Conservation (phyloP, 345 rosid genomes). For the Populus tremula region DNA sequence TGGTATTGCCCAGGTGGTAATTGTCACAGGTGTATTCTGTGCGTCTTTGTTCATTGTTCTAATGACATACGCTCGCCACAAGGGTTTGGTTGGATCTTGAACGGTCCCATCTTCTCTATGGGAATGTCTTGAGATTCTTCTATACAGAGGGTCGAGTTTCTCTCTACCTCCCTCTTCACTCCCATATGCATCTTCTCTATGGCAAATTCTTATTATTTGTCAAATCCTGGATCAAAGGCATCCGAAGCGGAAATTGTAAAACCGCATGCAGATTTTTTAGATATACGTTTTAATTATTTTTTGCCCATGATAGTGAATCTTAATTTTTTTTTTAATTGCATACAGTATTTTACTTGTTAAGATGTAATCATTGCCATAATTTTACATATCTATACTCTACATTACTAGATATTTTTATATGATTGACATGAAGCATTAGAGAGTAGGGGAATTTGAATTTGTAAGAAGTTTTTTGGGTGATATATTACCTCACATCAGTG, state of each 20-base stretch:
- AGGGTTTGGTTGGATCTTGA: slow-evolving; percentile 90
- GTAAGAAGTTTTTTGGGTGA: no score
- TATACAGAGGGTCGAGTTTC: not conserved
- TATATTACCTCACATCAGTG: no score
- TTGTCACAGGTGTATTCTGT: slow-evolving; percentile 39
- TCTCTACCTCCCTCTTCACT: not conserved
- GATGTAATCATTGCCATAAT: not conserved
- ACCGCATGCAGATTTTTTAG: not conserved
- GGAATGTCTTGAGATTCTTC: not conserved
- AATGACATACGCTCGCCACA: slow-evolving; percentile 76
- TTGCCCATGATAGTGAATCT: not conserved
- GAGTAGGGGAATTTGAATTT: no score
- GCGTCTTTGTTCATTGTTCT: slow-evolving; percentile 45
- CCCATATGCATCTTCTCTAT: not conserved
- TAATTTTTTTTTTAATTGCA: not conserved
- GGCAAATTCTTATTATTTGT: not conserved
- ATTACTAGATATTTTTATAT: no score
- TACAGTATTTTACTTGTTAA: not conserved
- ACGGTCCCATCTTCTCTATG: not conserved
- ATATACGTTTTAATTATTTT: not conserved
- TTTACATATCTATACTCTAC: not conserved
- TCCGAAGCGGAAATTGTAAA: not conserved
- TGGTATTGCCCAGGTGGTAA: slow-evolving; percentile 53
- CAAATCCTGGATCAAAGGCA: not conserved
- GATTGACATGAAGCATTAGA: no score